These are phyloP conservation scores for Xylaria digitata DNA, from an alignment of 2,329 filamentous ascomycete species.

Conservation along the genomic window DNA sequence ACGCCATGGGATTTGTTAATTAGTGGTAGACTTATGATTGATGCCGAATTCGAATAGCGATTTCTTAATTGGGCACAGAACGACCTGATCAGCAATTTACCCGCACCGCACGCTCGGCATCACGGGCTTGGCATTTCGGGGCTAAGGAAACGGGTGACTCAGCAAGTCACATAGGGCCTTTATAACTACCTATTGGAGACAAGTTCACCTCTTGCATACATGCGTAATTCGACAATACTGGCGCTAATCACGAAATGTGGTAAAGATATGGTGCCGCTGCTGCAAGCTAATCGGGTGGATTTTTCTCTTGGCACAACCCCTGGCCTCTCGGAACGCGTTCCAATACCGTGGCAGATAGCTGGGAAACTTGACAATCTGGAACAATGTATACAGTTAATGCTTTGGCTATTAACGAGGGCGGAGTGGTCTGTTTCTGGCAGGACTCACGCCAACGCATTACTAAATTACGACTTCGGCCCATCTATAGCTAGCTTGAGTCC, in stretches of 20 bases:
- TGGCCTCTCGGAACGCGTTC: no score
- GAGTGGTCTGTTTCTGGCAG: background rate
- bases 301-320: background rate
- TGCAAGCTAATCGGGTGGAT: constrained; percentile 10
- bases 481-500: no score
- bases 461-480: background rate
- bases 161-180: background rate
- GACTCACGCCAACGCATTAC: background rate
- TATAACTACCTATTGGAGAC: background rate
- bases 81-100: no score
- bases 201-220: background rate
- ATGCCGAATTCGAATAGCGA: no score
- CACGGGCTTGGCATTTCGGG: no score
- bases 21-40: no score
- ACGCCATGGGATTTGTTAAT: no score
- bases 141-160: background rate
- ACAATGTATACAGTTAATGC: no score
- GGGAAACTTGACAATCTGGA: background rate
- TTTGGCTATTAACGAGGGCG: background rate
- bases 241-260: constrained; percentile 6
- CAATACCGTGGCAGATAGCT: background rate
- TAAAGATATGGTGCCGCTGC: background rate
- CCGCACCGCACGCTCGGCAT: no score
- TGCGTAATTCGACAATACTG: background rate
- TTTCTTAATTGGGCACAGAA: no score